A percentile compares a stretch with the other conserved stretches of the same genome.
Conservation (phyloP, 257 asterid species). For the Avicennia marina region DNA sequence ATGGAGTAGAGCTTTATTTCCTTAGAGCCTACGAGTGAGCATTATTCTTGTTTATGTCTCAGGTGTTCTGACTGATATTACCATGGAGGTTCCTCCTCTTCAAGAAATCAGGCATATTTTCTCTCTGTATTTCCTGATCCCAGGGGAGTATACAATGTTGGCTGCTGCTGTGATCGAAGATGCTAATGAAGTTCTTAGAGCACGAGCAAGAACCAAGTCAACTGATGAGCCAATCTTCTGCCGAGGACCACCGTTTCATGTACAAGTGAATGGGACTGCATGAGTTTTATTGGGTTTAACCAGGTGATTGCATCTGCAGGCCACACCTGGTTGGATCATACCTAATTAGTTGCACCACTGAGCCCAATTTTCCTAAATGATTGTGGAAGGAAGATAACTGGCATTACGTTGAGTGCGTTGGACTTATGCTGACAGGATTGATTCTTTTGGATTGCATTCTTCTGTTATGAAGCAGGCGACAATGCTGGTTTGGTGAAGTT, state of each 20-base stretch:
- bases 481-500: too few species aligned
- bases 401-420: too few species aligned
- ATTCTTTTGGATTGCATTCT: too few species aligned
- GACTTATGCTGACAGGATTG: too few species aligned
- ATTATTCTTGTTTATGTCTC: constrained; percentile 19
- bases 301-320: constrained; percentile 5
- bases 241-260: constrained; percentile 95
- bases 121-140: constrained; percentile 87
- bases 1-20: too few species aligned
- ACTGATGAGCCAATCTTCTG: constrained; percentile 84
- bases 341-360: too few species aligned
- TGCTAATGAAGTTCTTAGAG: constrained; percentile 88
- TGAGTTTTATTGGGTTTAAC: constrained; percentile 22
- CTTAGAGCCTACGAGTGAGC: too few species aligned
- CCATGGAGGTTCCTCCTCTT: constrained; percentile 84
- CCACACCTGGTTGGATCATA: constrained; percentile 11
- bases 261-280: constrained; percentile 70
- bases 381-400: too few species aligned
- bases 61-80: constrained; percentile 80
- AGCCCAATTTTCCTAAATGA: too few species aligned
- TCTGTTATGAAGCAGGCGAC: too few species aligned
- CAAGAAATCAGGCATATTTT: constrained; percentile 73
- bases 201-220: constrained; percentile 70
- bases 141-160: constrained; percentile 86
- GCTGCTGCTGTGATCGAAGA: constrained; percentile 93